Base-by-base conservation (phyloP, 345 rosid genomes). In the Eutrema yunnanense region DNA sequence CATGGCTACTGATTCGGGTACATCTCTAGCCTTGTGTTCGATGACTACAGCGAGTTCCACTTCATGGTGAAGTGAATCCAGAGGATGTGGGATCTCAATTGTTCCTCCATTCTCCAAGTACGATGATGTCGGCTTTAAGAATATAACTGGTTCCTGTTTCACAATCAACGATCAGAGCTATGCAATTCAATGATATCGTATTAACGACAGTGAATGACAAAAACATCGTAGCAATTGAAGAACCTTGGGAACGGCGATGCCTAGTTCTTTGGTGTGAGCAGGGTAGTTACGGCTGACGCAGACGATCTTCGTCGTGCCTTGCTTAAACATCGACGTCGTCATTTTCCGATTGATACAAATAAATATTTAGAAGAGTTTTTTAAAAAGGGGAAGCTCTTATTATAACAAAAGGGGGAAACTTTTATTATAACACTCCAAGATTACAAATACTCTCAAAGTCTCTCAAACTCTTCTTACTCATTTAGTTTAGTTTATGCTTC, bases 161-260 rank as follows among this genome's bases (percentile, higher is more conserved):
- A 27, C 26, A 56, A 49, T 48, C 47, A 49, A 65, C 9, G 4
- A 72, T 63, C 60, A 54, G 22, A 65, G 22, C 6, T 6, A 43
- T 6, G 0, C 12, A 11, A n/a, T 12, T 30, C 26, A 38, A 19
- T 50, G 5, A 69, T 69, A 9, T 6, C 19, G 9, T 40, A 53
- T 49, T 2, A 8, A 19, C 22, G 22, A 19, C 22, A 19, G 22
- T 19, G 22, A 19, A 19, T 19, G 22, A 19, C 22, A 19, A 19
- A 19, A 19, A 19, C 22, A 19, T 1, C 22, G 22, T 19, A 19
- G 22, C 22, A 19, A 19, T 19, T 19, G 22, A 19, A 19, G 12
- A 53, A 88, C 98, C 92, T 90, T 90, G 42, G 99, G 96, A 36
- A 95, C 93, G 73, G 99, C 93, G 90, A 92, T 92, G 80, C 98